Conservation (phyloP, 257 asterid genomes). For the Forsythia suspensa region DNA sequence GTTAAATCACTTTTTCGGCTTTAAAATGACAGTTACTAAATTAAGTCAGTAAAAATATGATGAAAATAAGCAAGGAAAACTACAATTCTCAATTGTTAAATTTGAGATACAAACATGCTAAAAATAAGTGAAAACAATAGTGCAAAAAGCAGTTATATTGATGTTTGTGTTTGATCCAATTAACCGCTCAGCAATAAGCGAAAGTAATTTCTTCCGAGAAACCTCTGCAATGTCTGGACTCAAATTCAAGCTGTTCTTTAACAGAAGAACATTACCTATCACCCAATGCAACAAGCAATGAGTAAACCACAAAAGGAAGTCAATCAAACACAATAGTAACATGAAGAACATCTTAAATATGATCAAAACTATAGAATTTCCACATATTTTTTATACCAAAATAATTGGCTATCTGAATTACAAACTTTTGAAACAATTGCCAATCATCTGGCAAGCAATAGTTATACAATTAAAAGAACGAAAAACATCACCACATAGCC, state of each 20-base stretch:
- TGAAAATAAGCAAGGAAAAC: constrained; percentile 27
- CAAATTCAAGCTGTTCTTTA: constrained; percentile 74
- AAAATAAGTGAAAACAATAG: constrained; percentile 7
- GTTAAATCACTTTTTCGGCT: background rate
- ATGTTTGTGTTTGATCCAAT: no score
- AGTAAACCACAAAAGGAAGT: background rate
- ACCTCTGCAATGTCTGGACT: constrained; percentile 80
- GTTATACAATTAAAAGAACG: constrained; percentile 2
- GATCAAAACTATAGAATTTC: background rate
- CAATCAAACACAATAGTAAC: background rate
- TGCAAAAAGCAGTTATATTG: constrained; percentile 5
- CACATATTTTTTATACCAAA: background rate
- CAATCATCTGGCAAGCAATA: background rate
- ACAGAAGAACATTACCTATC: constrained; percentile 78
- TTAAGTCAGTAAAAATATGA: constrained; percentile 22
- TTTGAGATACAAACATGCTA: background rate
- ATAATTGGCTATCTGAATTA: background rate
- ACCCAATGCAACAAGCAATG: constrained; percentile 22
- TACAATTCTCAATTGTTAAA: constrained; percentile 10
- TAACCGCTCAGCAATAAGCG: constrained; percentile 12
- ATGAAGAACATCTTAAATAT: background rate
- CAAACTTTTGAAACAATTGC: background rate
- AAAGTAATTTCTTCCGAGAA: constrained; percentile 83
- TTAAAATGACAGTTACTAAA: background rate
- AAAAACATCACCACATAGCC: background rate